Conservation (phyloP, 2,329 filamentous ascomycete species). For the Chalaropsis ovoidea region DNA sequence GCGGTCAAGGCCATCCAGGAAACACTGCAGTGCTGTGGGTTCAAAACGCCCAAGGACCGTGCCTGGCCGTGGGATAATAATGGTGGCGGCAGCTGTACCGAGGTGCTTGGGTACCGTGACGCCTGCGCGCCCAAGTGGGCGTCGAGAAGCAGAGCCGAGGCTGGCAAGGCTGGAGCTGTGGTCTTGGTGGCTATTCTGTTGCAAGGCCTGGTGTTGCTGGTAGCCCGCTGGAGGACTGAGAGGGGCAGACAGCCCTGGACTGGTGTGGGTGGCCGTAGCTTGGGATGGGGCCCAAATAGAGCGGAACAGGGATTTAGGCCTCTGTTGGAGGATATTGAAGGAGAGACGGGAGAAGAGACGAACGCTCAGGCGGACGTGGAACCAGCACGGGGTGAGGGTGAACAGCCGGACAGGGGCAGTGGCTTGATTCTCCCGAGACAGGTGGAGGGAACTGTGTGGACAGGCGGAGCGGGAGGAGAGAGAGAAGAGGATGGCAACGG, state of each 20-base stretch:
- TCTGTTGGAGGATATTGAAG: constrained; percentile 7
- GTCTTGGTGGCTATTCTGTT: constrained; percentile 45
- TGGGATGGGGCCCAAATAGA: not conserved
- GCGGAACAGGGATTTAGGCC: not conserved
- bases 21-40: constrained; percentile 55
- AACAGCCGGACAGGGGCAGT: not conserved
- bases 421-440: constrained; percentile 2
- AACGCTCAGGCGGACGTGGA: not conserved
- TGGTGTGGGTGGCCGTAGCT: not conserved
- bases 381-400: not conserved
- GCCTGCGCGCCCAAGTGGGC: constrained; percentile 47
- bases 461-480: not conserved
- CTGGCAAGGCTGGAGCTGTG: constrained; percentile 42
- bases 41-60: constrained; percentile 47
- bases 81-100: constrained; percentile 35
- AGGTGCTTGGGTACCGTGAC: constrained; percentile 37
- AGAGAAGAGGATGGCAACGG: not conserved
- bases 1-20: constrained; percentile 54
- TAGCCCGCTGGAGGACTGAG: constrained; percentile 1
- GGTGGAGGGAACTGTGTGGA: not conserved
- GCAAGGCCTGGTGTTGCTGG: constrained; percentile 46
- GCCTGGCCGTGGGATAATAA: constrained; percentile 49
- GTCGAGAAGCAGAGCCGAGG: constrained; percentile 37
- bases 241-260: not conserved
- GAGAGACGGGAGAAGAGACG: not conserved